Conservation (phyloP, 148 eudicot species). For the Rheum nobile region DNA sequence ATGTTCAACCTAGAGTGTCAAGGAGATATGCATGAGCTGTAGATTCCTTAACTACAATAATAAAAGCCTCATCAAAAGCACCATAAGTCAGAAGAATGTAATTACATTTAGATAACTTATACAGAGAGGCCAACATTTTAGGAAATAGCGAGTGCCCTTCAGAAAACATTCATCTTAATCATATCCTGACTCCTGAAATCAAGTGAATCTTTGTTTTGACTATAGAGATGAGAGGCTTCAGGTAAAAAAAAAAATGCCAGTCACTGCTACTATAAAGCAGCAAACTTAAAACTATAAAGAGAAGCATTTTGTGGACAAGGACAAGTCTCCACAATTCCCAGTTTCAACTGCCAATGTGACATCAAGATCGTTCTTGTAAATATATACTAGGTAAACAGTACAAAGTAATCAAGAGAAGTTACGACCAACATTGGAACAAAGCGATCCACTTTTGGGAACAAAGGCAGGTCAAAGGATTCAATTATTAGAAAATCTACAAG, state of each 20-base stretch:
- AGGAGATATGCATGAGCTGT: background rate
- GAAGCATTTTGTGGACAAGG: background rate
- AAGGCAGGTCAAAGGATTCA: background rate
- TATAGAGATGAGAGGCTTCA: background rate
- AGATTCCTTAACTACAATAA: background rate
- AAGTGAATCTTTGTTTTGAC: background rate
- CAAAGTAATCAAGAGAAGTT: background rate
- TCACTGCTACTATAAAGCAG: background rate
- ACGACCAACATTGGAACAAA: background rate
- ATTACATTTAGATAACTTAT: background rate
- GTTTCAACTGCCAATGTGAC: background rate
- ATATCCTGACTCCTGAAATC: background rate
- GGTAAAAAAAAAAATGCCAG: background rate
- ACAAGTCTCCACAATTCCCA: background rate
- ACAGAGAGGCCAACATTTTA: background rate
- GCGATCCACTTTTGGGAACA: background rate
- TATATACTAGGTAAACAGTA: background rate
- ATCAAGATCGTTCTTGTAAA: background rate
- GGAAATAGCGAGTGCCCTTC: background rate
- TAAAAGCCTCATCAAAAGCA: background rate
- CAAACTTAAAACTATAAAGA: background rate
- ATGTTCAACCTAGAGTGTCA: slow-evolving; percentile 48
- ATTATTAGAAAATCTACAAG: background rate
- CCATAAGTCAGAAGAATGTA: background rate
- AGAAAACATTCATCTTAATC: background rate